Percentiles rank a stretch among this genome's conserved stretches.
These are phyloP conservation scores for Euphorbia schlechtendalii DNA, from an alignment of 441 rosid species.

Conservation along the genomic window DNA sequence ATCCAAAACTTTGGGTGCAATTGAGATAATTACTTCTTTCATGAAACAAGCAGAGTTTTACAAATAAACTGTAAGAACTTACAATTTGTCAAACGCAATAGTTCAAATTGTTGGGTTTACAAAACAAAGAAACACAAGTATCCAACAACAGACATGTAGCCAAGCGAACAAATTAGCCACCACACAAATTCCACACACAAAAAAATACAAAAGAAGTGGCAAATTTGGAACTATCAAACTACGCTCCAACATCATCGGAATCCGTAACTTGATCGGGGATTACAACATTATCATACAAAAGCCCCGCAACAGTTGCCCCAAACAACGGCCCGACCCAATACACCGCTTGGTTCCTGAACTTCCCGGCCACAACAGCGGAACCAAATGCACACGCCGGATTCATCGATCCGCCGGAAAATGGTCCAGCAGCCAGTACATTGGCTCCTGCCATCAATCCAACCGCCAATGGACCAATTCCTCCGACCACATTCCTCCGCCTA, in stretches of 20 bases:
- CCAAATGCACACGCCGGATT: slow-evolving; percentile 88
- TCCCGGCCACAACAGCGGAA: slow-evolving; percentile 58
- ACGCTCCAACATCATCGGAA: slow-evolving; percentile 31
- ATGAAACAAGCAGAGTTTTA: too few species aligned
- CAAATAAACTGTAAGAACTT: too few species aligned
- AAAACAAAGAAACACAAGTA: too few species aligned
- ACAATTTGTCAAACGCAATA: too few species aligned
- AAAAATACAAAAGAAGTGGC: not conserved
- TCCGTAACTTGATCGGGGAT: slow-evolving; percentile 33
- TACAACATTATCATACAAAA: slow-evolving; percentile 60
- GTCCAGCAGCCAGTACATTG: slow-evolving; percentile 60
- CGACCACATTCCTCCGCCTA: slow-evolving; percentile 33
- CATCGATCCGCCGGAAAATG: slow-evolving; percentile 87
- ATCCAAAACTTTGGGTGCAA: too few species aligned
- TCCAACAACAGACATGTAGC: too few species aligned
- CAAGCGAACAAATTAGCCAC: too few species aligned
- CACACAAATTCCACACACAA: too few species aligned
- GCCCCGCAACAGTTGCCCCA: slow-evolving; percentile 69
- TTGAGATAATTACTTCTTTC: too few species aligned
- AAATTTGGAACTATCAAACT: slow-evolving; percentile 13
- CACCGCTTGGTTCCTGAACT: slow-evolving; percentile 82
- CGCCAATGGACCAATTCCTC: slow-evolving; percentile 47
- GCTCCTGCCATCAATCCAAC: slow-evolving; percentile 77
- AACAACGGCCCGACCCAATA: slow-evolving; percentile 94
- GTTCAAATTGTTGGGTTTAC: too few species aligned